Evolutionary conservation across 2,329 filamentous ascomycete species (phyloP).

Genomic region (Botrytis pseudocinerea): DNA sequence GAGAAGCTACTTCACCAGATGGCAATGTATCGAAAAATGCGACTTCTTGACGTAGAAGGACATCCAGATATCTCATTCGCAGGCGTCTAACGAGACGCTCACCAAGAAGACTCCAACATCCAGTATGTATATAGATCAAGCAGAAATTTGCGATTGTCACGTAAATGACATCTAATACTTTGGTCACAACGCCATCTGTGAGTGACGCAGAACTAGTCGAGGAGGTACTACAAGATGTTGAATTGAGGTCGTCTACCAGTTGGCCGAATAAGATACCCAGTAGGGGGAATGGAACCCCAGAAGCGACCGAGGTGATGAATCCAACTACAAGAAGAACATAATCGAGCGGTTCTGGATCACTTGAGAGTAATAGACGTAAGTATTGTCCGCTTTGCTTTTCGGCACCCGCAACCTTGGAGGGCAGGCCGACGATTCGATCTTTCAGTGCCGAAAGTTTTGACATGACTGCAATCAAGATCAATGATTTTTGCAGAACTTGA

Average conservation of each 20-base stretch:
- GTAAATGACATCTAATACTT: slow-evolving; percentile 62
- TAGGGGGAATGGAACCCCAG: slow-evolving; percentile 64
- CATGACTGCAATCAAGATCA: slow-evolving; percentile 10
- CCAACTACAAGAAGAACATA: slow-evolving; percentile 13
- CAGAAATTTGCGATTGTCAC: slow-evolving; percentile 63
- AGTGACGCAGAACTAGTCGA: slow-evolving; percentile 11
- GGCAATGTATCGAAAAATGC: slow-evolving; percentile 56
- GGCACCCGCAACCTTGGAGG: slow-evolving; percentile 2
- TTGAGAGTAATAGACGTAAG: slow-evolving; percentile 8
- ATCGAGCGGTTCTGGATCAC: slow-evolving; percentile 3
- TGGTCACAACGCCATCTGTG: slow-evolving; percentile 38
- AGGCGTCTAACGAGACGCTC: slow-evolving; percentile 55
- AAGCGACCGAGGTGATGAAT: slow-evolving; percentile 44
- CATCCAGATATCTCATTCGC: slow-evolving; percentile 53
- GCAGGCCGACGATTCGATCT: slow-evolving; percentile 1
- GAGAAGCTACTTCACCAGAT: slow-evolving; percentile 51
- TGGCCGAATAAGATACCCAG: slow-evolving; percentile 66
- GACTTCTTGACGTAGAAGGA: slow-evolving; percentile 53
- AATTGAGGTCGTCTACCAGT: slow-evolving; percentile 62
- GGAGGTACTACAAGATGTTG: slow-evolving; percentile 44
- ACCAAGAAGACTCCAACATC: slow-evolving; percentile 58
- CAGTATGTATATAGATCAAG: slow-evolving; percentile 63
- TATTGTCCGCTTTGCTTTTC: slow-evolving; percentile 17
- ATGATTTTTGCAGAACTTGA: slow-evolving; percentile 6
- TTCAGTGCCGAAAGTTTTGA: slow-evolving; percentile 15